Evolutionary conservation across 495 filamentous ascomycete genomes (phyloP).

Genomic region (Neurospora sublineolata): DNA sequence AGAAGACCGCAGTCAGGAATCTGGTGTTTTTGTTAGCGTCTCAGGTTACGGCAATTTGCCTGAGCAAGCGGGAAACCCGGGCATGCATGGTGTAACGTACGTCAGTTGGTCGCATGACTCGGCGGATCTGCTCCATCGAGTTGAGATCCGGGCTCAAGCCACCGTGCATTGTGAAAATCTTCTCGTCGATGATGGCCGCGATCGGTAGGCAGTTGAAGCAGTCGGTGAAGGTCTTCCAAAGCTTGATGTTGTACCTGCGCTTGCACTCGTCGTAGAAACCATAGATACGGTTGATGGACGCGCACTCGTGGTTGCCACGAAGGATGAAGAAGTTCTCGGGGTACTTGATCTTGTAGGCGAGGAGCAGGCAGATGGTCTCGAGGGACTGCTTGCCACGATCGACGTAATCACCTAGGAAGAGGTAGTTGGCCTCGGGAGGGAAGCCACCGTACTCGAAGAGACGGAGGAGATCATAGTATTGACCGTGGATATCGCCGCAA

Average conservation of each 20-base stretch:
- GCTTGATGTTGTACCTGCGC: slow-evolving; percentile 98
- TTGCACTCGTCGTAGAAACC: slow-evolving; percentile 99
- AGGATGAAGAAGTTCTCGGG: slow-evolving; percentile 99
- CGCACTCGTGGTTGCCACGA: slow-evolving; percentile 97
- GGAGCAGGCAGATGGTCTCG: slow-evolving; percentile 95
- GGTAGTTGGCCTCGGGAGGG: slow-evolving; percentile 97
- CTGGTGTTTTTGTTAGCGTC: slow-evolving; percentile 41
- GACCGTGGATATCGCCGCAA: slow-evolving; percentile 97
- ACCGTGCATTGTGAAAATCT: slow-evolving; percentile 99
- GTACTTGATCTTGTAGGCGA: slow-evolving; percentile 99
- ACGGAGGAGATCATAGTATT: slow-evolving; percentile 96
- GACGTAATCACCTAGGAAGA: slow-evolving; percentile 98
- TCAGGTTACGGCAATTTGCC: neutral
- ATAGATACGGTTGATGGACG: slow-evolving; percentile 99
- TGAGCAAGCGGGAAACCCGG: neutral
- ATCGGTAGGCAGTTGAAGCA: slow-evolving; percentile 99
- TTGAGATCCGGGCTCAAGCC: slow-evolving; percentile 95
- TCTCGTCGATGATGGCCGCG: slow-evolving; percentile 99
- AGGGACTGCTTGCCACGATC: slow-evolving; percentile 99
- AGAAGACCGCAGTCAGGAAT: slow-evolving; percentile 97
- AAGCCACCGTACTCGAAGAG: slow-evolving; percentile 98
- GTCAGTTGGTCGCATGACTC: slow-evolving; percentile 98
- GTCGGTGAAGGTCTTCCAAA: slow-evolving; percentile 99
- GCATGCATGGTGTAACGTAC: slow-evolving; percentile 37
- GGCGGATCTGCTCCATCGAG: slow-evolving; percentile 99